Conservation (phyloP, 1,284 basidiomycete genomes). For the Rhodofomes roseus region DNA sequence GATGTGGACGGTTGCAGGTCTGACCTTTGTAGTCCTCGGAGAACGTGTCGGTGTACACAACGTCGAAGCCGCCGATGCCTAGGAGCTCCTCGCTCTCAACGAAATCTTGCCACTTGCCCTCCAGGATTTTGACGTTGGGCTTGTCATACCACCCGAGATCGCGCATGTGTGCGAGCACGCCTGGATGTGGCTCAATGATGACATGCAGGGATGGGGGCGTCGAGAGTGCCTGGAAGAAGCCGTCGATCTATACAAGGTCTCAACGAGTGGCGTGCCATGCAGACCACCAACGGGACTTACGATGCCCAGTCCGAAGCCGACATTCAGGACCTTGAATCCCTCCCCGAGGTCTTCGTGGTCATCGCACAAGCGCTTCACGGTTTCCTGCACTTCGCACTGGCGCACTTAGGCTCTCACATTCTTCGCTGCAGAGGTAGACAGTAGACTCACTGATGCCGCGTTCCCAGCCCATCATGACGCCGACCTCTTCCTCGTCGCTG, state of each 20-base stretch:
- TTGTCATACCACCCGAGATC: slow-evolving; percentile 74
- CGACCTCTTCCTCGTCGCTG: slow-evolving; percentile 68
- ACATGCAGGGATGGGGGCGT: slow-evolving; percentile 72
- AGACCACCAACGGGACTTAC: slow-evolving; percentile 41
- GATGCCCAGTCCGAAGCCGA: slow-evolving; percentile 95
- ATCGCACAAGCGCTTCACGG: slow-evolving; percentile 56
- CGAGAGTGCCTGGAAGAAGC: slow-evolving; percentile 69
- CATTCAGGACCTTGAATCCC: slow-evolving; percentile 76
- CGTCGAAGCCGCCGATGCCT: slow-evolving; percentile 73
- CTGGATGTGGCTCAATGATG: slow-evolving; percentile 94
- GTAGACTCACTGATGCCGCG: slow-evolving; percentile 61
- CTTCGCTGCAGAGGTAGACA: neutral
- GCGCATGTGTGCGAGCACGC: slow-evolving; percentile 81
- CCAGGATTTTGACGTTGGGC: slow-evolving; percentile 77
- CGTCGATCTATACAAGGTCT: slow-evolving; percentile 62
- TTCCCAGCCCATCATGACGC: slow-evolving; percentile 99
- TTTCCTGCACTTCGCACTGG: slow-evolving; percentile 56
- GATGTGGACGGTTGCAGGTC: neutral
- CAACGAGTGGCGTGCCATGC: neutral
- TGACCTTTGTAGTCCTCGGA: slow-evolving; percentile 80
- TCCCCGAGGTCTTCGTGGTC: slow-evolving; percentile 43
- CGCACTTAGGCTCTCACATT: slow-evolving; percentile 17
- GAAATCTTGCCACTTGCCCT: slow-evolving; percentile 92
- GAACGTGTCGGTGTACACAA: slow-evolving; percentile 95
- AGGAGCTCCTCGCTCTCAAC: slow-evolving; percentile 55